Evolutionary conservation across 768 basidiomycete species (phyloP), one percentile per base, ranked within the genome.

Genomic region (Coprinopsis cinerea): DNA sequence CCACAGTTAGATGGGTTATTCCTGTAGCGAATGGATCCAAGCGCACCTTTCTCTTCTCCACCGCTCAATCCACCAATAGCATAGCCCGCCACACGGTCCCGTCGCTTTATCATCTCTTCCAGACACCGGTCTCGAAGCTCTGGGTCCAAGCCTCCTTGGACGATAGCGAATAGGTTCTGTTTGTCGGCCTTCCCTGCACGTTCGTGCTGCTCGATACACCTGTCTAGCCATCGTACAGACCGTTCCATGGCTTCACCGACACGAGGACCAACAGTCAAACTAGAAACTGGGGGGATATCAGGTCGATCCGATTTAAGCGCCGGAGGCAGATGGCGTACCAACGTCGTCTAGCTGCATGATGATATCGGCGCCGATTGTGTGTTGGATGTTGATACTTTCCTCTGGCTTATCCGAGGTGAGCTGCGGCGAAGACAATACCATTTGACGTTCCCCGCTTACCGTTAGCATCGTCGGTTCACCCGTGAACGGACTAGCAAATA

Each of bases 301-400:
- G n/a, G n/a, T n/a, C n/a, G n/a, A n/a, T n/a, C n/a, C n/a, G n/a
- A n/a, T n/a, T n/a, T n/a, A n/a, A n/a, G n/a, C n/a, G n/a, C n/a
- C n/a, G n/a, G n/a, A n/a, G n/a, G n/a, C n/a, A n/a, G n/a, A n/a
- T n/a, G 4, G 45, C 83, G 63, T 58, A 85, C 89, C 89, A 44
- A 93, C 91, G 65, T 93, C 91, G 63, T 93, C 91, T 15, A 92
- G 75, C 62, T 91, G 92, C 92, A 95, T 94, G 53, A 95, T 91
- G 52, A 95, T 95, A 62, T 95, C 92, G 23, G 85, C 88, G 4
- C 92, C 91, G 36, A 95, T 92, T 6, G 85, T 75, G 60, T 95
- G 92, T 61, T 95, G 91, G 58, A 92, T 87, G 14, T 82, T 81
- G 35, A 94, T 92, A 58, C 88, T 90, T 71, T 92, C 87, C 67